Percentiles rank a stretch among this genome's conserved stretches.
These are phyloP conservation scores for Phlegmacium glaucopus DNA, from an alignment of 768 basidiomycete genomes.

Conservation along the genomic window DNA sequence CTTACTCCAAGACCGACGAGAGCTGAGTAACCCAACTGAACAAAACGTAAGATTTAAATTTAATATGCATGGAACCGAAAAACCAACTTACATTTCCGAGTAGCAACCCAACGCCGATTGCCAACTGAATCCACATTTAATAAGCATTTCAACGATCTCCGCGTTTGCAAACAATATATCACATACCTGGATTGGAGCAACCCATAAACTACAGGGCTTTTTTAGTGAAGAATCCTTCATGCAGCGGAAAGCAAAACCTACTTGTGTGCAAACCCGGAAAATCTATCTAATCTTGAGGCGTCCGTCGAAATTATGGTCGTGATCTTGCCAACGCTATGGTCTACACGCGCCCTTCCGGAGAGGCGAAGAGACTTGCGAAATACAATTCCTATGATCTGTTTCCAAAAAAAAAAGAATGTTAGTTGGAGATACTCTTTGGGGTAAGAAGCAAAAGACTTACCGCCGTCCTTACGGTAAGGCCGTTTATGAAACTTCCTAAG, in stretches of 20 bases:
- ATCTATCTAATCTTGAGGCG: constrained; percentile 51
- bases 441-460: constrained; percentile 22
- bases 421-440: background rate
- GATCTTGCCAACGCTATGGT: constrained; percentile 63
- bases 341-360: constrained; percentile 53
- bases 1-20: constrained; percentile 55
- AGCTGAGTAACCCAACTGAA: constrained; percentile 63
- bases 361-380: constrained; percentile 68
- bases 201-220: constrained; percentile 43
- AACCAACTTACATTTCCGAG: constrained; percentile 47
- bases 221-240: constrained; percentile 1
- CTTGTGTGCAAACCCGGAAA: constrained; percentile 42
- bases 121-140: constrained; percentile 30
- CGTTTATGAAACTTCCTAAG: constrained; percentile 42
- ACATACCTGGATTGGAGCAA: constrained; percentile 53
- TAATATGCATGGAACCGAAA: background rate
- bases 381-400: constrained; percentile 42
- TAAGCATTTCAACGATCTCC: background rate
- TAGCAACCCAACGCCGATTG: constrained; percentile 60
- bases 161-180: background rate
- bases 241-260: constrained; percentile 17
- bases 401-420: background rate
- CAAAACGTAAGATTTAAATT: background rate
- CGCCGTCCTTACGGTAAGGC: constrained; percentile 44
- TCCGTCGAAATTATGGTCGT: constrained; percentile 72